phyloP scores from a whole-genome alignment of 345 rosid genomes.

The Brassica cretica region DNA sequence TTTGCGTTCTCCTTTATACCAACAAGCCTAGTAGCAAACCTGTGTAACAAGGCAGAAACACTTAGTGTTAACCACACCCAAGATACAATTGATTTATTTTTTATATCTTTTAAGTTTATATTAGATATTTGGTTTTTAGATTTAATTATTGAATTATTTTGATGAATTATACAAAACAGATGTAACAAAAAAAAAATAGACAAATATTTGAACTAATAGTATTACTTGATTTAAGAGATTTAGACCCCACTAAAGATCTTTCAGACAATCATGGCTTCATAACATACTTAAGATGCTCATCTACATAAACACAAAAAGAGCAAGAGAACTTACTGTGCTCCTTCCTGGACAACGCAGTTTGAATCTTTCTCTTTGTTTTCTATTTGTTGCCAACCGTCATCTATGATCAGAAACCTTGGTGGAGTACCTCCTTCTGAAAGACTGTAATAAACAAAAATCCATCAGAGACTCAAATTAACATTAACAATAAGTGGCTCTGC shows the following conservation, averaged over 20 bases:
- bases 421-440: constrained; percentile 90
- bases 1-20: constrained; percentile 90
- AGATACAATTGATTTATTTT: too few species aligned
- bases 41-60: constrained; percentile 29
- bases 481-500: neutral
- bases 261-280: neutral
- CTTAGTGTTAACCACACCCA: neutral
- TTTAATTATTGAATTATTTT: too few species aligned
- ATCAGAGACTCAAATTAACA: constrained; percentile 27
- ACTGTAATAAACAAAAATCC: constrained; percentile 52
- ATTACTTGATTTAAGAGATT: too few species aligned
- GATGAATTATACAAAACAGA: neutral
- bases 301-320: constrained; percentile 15
- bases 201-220: too few species aligned
- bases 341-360: constrained; percentile 73
- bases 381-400: constrained; percentile 99
- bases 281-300: constrained; percentile 3
- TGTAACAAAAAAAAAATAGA: too few species aligned
- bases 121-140: neutral
- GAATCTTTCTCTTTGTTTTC: constrained; percentile 76
- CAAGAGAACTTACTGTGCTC: constrained; percentile 83
- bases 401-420: constrained; percentile 87
- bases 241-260: neutral
- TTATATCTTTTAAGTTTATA: too few species aligned
- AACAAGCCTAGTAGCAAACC: constrained; percentile 88